phyloP scores from a whole-genome alignment of 2,329 filamentous ascomycete genomes.

The Colletotrichum shisoi region DNA sequence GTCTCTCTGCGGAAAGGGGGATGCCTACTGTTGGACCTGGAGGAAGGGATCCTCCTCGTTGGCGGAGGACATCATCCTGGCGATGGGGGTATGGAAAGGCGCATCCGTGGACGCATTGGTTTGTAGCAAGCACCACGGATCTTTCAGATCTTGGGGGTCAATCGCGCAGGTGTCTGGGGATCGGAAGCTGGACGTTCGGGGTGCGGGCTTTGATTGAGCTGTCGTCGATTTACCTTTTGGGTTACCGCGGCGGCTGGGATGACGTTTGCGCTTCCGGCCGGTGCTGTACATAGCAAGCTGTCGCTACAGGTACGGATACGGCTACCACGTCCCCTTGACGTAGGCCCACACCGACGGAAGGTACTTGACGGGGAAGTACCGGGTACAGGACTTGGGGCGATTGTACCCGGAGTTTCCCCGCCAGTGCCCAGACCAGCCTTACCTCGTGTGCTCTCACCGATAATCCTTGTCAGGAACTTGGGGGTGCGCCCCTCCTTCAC shows the following conservation, averaged over 20 bases:
- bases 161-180: not conserved
- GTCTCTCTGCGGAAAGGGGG: not conserved
- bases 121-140: not conserved
- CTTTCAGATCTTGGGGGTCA: not conserved
- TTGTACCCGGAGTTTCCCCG: constrained; percentile 26
- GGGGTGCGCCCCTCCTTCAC: constrained; percentile 35
- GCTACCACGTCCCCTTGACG: constrained; percentile 22
- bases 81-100: constrained; percentile 33
- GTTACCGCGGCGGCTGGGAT: constrained; percentile 32
- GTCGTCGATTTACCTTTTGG: constrained; percentile 26
- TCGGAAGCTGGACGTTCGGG: not conserved
- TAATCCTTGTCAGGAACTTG: not conserved
- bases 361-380: constrained; percentile 21
- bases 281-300: constrained; percentile 25
- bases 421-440: not conserved
- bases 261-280: constrained; percentile 38
- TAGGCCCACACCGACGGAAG: constrained; percentile 19
- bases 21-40: constrained; percentile 71
- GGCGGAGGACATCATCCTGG: constrained; percentile 71
- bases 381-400: not conserved
- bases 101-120: constrained; percentile 36
- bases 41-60: constrained; percentile 75
- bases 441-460: constrained; percentile 17
- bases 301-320: not conserved
- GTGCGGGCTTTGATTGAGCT: constrained; percentile 6